These are phyloP conservation scores for Populus pruinosa DNA, from an alignment of 345 rosid genomes.

Conservation along the genomic window DNA sequence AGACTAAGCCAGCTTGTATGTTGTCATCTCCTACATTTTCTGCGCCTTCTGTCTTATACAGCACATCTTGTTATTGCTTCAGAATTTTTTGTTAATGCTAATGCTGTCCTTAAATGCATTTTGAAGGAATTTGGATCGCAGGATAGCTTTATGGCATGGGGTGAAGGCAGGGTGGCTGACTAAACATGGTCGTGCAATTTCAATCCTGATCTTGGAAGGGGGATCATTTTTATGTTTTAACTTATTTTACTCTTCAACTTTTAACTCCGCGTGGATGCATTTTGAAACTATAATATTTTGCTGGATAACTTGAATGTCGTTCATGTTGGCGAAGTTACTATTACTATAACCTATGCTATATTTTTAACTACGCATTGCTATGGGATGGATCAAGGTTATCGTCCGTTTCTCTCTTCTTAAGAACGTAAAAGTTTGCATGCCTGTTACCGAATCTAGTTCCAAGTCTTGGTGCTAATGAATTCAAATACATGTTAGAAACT, in stretches of 20 bases:
- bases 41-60: neutral
- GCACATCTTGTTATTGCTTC: neutral
- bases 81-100: neutral
- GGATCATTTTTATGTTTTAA: neutral
- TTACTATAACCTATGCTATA: neutral
- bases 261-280: neutral
- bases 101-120: neutral
- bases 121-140: constrained; percentile 88
- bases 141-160: constrained; percentile 85
- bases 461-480: neutral
- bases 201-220: neutral
- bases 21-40: neutral
- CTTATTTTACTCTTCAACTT: neutral
- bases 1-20: constrained; percentile 91
- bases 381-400: neutral
- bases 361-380: neutral
- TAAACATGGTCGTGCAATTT: constrained; percentile 1
- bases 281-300: constrained; percentile 6
- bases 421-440: neutral
- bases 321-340: constrained; percentile 4
- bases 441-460: neutral
- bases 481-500: neutral
- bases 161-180: constrained; percentile 51
- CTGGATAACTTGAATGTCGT: neutral
- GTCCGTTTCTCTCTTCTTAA: neutral